Percentiles rank a stretch among this genome's conserved stretches.
phyloP scores from a whole-genome alignment of 2,329 filamentous ascomycete species.

The Alternaria burnsii region DNA sequence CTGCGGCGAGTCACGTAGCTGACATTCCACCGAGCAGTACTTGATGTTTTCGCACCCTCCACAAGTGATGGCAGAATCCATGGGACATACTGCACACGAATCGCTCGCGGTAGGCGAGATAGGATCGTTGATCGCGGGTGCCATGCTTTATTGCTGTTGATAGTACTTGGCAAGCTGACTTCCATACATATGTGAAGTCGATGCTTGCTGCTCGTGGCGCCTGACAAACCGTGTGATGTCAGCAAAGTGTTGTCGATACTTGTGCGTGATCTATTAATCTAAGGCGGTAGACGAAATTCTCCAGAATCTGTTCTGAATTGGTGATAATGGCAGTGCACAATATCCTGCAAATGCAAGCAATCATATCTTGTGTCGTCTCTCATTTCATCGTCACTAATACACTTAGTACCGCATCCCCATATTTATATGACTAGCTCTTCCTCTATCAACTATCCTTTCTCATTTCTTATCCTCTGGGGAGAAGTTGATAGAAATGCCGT shows the following conservation, averaged over 20 bases:
- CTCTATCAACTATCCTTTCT: constrained; percentile 40
- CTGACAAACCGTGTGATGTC: neutral
- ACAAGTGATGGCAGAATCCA: neutral
- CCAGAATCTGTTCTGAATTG: neutral
- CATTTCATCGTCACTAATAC: constrained; percentile 12
- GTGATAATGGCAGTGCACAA: neutral
- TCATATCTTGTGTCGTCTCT: neutral
- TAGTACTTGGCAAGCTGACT: neutral
- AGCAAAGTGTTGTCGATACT: too few relatives aligned
- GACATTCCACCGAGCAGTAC: neutral
- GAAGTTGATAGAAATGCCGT: constrained; percentile 90
- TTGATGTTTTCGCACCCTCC: neutral
- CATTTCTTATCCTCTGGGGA: constrained; percentile 69
- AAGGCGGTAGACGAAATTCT: too few relatives aligned
- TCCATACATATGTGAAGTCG: neutral
- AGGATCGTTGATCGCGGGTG: neutral
- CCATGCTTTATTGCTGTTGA: neutral
- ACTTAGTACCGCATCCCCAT: constrained; percentile 1
- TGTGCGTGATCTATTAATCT: too few relatives aligned
- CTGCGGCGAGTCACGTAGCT: neutral
- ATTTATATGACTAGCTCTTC: constrained; percentile 2
- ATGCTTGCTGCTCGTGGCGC: neutral
- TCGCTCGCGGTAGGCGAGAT: neutral
- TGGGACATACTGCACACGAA: neutral
- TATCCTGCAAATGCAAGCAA: neutral